Conservation (phyloP, 2,329 filamentous ascomycete species). For the Beauveria sp. region DNA sequence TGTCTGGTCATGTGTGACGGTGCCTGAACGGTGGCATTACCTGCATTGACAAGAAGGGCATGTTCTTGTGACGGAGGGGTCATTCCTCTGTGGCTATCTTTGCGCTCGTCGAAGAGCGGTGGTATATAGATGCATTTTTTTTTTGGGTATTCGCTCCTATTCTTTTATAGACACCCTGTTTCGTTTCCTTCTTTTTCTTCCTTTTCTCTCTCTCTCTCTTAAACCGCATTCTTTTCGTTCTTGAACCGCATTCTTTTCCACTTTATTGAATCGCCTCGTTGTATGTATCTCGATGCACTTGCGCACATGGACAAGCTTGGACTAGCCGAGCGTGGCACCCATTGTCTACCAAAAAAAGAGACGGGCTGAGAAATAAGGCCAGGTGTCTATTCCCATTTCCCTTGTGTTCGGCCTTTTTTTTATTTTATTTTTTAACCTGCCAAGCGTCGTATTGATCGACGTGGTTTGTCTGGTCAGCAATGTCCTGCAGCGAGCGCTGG, state of each 20-base stretch:
- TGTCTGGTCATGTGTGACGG: not conserved
- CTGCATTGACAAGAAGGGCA: not conserved
- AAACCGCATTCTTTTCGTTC: no score
- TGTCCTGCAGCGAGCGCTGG: not conserved
- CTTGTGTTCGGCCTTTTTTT: not conserved
- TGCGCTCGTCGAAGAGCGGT: no score
- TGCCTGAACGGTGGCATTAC: not conserved
- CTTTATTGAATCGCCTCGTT: not conserved
- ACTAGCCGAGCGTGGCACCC: not conserved
- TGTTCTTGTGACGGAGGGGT: no score
- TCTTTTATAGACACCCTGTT: not conserved
- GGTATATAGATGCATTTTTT: no score
- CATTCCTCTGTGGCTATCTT: no score
- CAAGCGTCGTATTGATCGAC: not conserved
- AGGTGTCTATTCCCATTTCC: no score
- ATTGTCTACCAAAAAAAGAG: no score
- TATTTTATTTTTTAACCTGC: not conserved
- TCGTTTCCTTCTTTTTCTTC: not conserved
- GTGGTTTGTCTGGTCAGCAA: not conserved
- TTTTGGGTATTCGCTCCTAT: no score
- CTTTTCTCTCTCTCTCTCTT: not conserved
- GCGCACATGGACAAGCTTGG: slow-evolving; percentile 1
- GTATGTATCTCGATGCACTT: not conserved
- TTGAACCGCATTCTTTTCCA: not conserved
- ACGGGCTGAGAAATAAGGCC: no score